Percentiles rank a stretch among this genome's conserved stretches.
Evolutionary conservation across 495 filamentous ascomycete species (phyloP).

Genomic region (Jackrogersella minutella): DNA sequence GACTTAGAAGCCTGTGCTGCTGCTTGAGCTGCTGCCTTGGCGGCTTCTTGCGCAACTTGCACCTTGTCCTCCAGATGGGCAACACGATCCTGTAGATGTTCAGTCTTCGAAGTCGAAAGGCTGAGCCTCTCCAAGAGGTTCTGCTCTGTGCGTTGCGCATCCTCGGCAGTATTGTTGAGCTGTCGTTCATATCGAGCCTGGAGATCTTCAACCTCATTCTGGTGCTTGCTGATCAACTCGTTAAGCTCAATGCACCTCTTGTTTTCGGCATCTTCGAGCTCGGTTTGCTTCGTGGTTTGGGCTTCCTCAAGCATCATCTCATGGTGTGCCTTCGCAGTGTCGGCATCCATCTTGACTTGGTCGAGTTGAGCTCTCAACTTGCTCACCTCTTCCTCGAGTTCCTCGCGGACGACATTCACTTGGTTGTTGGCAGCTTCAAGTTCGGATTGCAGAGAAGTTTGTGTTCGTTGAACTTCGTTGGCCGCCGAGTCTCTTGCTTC

Average conservation of each 20-base stretch:
- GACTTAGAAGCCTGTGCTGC: conserved; percentile 83
- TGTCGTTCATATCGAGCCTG: conserved; percentile 76
- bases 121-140: conserved; percentile 74
- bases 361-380: conserved; percentile 75
- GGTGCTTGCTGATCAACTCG: conserved; percentile 73
- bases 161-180: conserved; percentile 73
- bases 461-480: conserved; percentile 78
- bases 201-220: conserved; percentile 72
- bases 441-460: conserved; percentile 79
- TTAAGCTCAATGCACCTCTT: conserved; percentile 65
- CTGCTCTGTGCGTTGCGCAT: conserved; percentile 72
- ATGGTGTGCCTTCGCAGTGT: conserved; percentile 74
- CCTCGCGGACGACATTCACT: conserved; percentile 78
- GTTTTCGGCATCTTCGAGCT: conserved; percentile 68
- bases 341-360: conserved; percentile 72
- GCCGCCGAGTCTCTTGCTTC: conserved; percentile 79
- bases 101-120: conserved; percentile 79
- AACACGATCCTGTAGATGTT: conserved; percentile 82
- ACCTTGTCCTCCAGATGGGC: conserved; percentile 86
- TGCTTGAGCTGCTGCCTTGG: conserved; percentile 83
- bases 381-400: conserved; percentile 76
- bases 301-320: conserved; percentile 82
- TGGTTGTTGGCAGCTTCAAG: conserved; percentile 82
- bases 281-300: conserved; percentile 65
- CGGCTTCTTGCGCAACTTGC: conserved; percentile 88